Evolutionary conservation across 2,329 filamentous ascomycete genomes (phyloP).

Genomic region (Fusarium floridanum): DNA sequence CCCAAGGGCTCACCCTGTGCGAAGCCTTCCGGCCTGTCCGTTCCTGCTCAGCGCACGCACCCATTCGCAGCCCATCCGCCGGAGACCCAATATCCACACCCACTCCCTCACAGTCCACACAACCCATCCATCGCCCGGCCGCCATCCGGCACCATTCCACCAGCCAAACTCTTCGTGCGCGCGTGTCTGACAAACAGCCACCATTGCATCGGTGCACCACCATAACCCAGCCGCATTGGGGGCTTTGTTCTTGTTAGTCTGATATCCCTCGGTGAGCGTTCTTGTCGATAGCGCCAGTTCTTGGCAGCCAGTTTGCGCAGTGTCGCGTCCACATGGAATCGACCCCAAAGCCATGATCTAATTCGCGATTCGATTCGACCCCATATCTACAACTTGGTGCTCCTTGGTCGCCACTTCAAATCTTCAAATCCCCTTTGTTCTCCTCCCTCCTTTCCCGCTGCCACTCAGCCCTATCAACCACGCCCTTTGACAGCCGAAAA

Average conservation of each 20-base stretch:
- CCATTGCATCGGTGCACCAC: constrained; percentile 19
- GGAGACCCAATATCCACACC: constrained; percentile 16
- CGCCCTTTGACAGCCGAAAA: constrained; percentile 30
- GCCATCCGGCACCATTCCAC: constrained; percentile 8
- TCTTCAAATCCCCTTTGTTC: constrained; percentile 21
- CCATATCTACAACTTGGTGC: constrained; percentile 33
- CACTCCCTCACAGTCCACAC: constrained; percentile 6
- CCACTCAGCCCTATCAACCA: constrained; percentile 32
- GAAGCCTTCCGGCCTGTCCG: constrained; percentile 7
- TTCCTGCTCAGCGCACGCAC: constrained; percentile 8
- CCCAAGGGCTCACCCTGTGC: background rate
- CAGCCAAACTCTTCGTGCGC: constrained; percentile 39
- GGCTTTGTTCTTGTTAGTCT: constrained; percentile 36
- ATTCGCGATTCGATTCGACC: constrained; percentile 43
- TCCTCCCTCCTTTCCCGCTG: constrained; percentile 21
- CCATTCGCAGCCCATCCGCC: constrained; percentile 22
- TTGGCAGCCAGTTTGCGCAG: constrained; percentile 40
- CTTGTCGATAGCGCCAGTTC: constrained; percentile 45
- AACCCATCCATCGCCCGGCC: constrained; percentile 16
- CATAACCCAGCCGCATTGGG: constrained; percentile 28
- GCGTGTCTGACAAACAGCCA: constrained; percentile 34
- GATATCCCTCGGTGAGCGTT: constrained; percentile 50
- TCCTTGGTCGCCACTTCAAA: constrained; percentile 30
- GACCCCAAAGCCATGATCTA: constrained; percentile 45
- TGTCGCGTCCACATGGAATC: constrained; percentile 43